Percentiles rank a stretch among this genome's conserved stretches.
These are phyloP conservation scores for Tulasnella sp. DNA, from an alignment of 768 basidiomycete species.

Conservation along the genomic window DNA sequence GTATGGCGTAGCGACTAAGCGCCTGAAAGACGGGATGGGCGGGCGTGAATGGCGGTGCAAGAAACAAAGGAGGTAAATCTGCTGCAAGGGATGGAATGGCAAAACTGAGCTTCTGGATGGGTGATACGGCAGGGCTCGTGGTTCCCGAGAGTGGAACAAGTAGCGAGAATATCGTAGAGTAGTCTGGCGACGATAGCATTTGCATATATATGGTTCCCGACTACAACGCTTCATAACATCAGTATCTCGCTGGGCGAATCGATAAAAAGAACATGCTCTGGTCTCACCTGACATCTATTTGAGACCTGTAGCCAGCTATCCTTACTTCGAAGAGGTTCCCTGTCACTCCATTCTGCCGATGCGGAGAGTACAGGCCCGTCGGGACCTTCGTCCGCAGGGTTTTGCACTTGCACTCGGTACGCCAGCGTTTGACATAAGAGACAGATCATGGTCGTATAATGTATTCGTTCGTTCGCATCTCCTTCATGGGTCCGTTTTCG, in stretches of 20 bases:
- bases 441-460: constrained; percentile 6
- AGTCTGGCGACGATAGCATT: neutral
- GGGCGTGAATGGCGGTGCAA: constrained; percentile 13
- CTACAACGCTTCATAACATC: no score
- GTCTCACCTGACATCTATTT: constrained; percentile 7
- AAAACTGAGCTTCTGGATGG: neutral
- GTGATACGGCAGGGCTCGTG: neutral
- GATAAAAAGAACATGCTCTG: no score
- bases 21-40: constrained; percentile 10
- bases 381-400: neutral
- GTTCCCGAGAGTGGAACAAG: neutral
- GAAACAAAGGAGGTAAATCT: constrained; percentile 10
- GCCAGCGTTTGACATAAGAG: constrained; percentile 3
- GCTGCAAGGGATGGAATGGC: constrained; percentile 5
- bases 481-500: neutral
- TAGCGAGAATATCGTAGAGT: constrained; percentile 6
- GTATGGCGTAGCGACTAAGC: constrained; percentile 6
- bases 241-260: neutral
- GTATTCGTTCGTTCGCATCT: neutral
- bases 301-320: constrained; percentile 5
- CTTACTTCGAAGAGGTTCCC: neutral
- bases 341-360: neutral
- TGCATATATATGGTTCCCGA: constrained; percentile 1
- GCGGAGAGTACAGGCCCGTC: constrained; percentile 3
- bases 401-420: neutral